These are phyloP conservation scores for Solanum appendiculatum DNA, from an alignment of 257 asterid species.

Conservation along the genomic window DNA sequence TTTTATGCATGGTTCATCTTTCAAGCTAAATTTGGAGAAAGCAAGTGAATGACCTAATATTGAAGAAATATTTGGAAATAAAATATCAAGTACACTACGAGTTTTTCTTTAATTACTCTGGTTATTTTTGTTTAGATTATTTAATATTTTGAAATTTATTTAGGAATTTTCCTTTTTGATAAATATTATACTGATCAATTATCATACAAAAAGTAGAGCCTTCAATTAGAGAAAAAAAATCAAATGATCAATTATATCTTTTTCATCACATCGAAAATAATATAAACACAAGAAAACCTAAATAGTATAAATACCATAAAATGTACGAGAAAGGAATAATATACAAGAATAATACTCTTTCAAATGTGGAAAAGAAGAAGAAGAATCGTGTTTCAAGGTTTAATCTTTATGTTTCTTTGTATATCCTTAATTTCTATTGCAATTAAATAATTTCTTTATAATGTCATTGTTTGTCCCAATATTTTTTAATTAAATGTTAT, in stretches of 20 bases:
- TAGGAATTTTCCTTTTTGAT: not conserved
- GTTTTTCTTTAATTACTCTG: not conserved
- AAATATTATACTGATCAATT: not conserved
- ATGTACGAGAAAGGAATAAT: not conserved
- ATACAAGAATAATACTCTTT: not conserved
- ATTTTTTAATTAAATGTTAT: too few relatives aligned
- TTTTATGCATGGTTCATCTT: not conserved
- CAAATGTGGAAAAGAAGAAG: not conserved
- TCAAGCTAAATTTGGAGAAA: not conserved
- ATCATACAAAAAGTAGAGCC: not conserved
- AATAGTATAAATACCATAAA: too few relatives aligned
- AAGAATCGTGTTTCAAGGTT: not conserved
- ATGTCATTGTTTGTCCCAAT: not conserved
- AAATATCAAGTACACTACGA: not conserved
- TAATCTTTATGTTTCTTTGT: not conserved
- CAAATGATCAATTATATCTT: not conserved
- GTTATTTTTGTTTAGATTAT: not conserved
- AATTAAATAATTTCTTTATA: too few relatives aligned
- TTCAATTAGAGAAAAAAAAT: not conserved
- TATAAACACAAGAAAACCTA: not conserved
- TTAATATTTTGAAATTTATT: too few relatives aligned
- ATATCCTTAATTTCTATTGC: too few relatives aligned
- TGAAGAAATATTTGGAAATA: not conserved
- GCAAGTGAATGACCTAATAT: not conserved
- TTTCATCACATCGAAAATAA: not conserved